Base-by-base conservation (phyloP, 2,329 filamentous ascomycete species). In the Chaetothyriales sp. region DNA sequence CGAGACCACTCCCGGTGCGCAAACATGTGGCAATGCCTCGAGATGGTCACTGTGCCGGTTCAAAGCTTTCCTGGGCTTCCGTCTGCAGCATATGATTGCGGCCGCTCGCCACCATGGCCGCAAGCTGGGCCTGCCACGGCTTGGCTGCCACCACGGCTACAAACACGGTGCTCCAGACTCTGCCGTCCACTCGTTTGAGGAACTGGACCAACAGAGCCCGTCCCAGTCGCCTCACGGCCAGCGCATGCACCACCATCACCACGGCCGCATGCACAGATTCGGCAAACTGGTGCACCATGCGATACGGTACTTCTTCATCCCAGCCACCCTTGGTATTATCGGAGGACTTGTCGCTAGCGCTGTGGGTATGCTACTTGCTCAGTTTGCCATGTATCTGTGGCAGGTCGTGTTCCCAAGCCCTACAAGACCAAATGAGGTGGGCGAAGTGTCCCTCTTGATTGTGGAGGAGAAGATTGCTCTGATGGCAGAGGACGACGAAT, bases 361-460 rank as follows among this genome's bases (percentile, higher is more conserved):
- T 8, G 56, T 73, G 44, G 71, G 70, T 46, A 70, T 73, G 67
- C 59, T 73, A n/a, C 62, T 72, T 44, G 70, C 70, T 26, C 70
- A 72, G 59, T 57, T 65, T 26, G 64, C 72, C 43, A 63, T 70
- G 26, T 71, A 68, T 59, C 47, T 73, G 45, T 73, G 71, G 69
- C 62, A 65, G 47, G 66, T 65, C 51, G 66, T 52, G 44, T 49
- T 54, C 46, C 54, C 59, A 5, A 15, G 10, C 3, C 15, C 32
- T 15, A 22, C 43, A 51, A 42, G 53, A 64, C 57, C 67, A 64
- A 47, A 64, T 65, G 19, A 61, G 60, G 46, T 54, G 60, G 22
- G 57, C 55, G 68, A 65, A 18, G 62, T 64, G n/a, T 61, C 60
- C 26, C 57, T 61, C 44, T 49, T 51, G 8, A 32, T 55, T 42